phyloP scores from a whole-genome alignment of 2,329 filamentous ascomycete genomes.

The Verticillium zaregamsianum region DNA sequence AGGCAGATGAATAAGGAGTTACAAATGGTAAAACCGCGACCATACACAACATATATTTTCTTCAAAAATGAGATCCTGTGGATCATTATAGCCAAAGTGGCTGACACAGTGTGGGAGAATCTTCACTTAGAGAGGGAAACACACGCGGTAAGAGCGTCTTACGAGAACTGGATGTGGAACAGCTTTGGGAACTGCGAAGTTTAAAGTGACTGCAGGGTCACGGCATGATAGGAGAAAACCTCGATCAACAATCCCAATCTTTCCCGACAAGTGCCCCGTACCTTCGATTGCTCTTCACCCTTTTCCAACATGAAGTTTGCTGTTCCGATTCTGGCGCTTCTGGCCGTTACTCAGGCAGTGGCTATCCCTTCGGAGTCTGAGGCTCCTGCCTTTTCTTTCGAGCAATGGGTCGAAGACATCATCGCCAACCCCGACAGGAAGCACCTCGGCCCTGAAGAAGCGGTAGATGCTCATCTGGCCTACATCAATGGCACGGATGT shows the following conservation, averaged over 20 bases:
- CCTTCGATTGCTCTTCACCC: neutral
- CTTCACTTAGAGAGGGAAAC: too few relatives aligned
- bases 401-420: slow-evolving; percentile 8
- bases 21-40: too few relatives aligned
- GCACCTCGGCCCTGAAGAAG: slow-evolving; percentile 6
- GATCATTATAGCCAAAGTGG: too few relatives aligned
- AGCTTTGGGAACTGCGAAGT: neutral
- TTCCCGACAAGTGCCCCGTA: neutral
- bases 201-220: neutral
- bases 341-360: neutral
- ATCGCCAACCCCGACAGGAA: slow-evolving; percentile 5
- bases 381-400: slow-evolving; percentile 5
- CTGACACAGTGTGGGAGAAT: too few relatives aligned
- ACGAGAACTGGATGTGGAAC: neutral
- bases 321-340: neutral
- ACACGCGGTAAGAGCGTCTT: neutral
- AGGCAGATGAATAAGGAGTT: too few relatives aligned
- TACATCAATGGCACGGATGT: neutral
- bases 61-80: too few relatives aligned
- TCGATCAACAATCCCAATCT: neutral
- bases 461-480: neutral
- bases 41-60: too few relatives aligned
- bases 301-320: neutral
- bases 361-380: neutral
- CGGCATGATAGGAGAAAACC: neutral